Conservation (phyloP, 2,329 filamentous ascomycete species). For the Apiospora hydei region DNA sequence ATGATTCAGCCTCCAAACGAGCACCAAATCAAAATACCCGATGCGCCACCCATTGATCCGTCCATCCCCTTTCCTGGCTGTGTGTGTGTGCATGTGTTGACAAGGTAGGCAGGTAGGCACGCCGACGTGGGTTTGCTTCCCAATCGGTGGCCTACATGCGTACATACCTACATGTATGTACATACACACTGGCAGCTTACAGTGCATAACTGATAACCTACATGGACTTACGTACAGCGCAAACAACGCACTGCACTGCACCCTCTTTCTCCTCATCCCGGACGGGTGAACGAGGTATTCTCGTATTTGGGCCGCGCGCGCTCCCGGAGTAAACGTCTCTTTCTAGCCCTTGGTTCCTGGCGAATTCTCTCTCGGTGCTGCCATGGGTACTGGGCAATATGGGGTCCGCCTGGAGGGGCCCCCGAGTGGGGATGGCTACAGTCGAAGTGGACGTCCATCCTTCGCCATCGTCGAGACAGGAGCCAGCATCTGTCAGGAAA, state of each 20-base stretch:
- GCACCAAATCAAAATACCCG: constrained; percentile 16
- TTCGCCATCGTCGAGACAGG: not conserved
- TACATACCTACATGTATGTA: not conserved
- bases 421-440: constrained; percentile 3
- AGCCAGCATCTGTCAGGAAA: constrained; percentile 9
- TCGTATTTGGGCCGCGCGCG: constrained; percentile 20
- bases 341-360: not conserved
- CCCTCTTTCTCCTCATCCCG: constrained; percentile 25
- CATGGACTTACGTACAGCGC: not conserved
- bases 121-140: constrained; percentile 7
- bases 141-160: constrained; percentile 14
- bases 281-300: not conserved
- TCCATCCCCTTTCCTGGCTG: not conserved
- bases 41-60: not conserved
- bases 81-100: not conserved
- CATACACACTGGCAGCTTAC: not conserved
- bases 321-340: constrained; percentile 19
- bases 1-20: constrained; percentile 21
- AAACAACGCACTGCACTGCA: constrained; percentile 28
- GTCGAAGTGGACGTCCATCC: constrained; percentile 10
- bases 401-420: constrained; percentile 16
- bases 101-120: not conserved
- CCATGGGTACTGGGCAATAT: not conserved
- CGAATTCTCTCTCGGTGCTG: not conserved
- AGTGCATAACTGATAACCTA: not conserved